Evolutionary conservation across 306 rosid species (phyloP).

Genomic region (Cicer pinnatifidum): DNA sequence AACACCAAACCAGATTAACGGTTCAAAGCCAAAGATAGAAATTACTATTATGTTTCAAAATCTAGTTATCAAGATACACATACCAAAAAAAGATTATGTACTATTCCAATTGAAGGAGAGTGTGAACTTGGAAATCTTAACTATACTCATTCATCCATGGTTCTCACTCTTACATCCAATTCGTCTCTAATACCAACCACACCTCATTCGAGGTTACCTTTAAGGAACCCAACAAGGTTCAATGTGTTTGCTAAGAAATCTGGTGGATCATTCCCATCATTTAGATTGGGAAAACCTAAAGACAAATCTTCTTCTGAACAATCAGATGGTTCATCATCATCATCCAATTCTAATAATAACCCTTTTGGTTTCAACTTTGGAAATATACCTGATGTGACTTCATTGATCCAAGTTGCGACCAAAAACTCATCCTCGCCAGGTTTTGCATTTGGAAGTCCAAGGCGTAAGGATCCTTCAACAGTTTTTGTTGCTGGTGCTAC

Average conservation of each 20-base stretch:
- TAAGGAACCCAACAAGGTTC: slow-evolving; percentile 52
- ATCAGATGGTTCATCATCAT: slow-evolving; percentile 39
- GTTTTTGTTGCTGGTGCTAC: slow-evolving; percentile 93
- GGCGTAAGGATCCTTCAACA: slow-evolving; percentile 76
- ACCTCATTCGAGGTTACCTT: slow-evolving; percentile 50
- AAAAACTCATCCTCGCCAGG: slow-evolving; percentile 58
- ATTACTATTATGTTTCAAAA: not conserved
- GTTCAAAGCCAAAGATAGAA: not conserved
- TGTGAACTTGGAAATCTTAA: slow-evolving; percentile 34
- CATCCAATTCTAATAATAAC: slow-evolving; percentile 44
- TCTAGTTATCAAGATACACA: not conserved
- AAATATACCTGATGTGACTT: slow-evolving; percentile 66
- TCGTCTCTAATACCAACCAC: slow-evolving; percentile 63
- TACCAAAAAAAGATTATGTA: slow-evolving; percentile 17
- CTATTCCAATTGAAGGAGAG: slow-evolving; percentile 21
- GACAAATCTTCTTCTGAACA: slow-evolving; percentile 47
- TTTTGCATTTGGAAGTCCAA: slow-evolving; percentile 62
- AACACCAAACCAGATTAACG: slow-evolving; percentile 30
- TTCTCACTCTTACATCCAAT: slow-evolving; percentile 72
- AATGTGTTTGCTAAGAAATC: slow-evolving; percentile 58
- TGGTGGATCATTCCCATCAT: slow-evolving; percentile 56
- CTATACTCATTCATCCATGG: slow-evolving; percentile 55
- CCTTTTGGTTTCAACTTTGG: slow-evolving; percentile 72
- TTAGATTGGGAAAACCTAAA: slow-evolving; percentile 64
- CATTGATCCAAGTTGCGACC: slow-evolving; percentile 66